Evolutionary conservation across 257 asterid species (phyloP), one percentile per base, ranked within the genome.

Genomic region (Anisodus tanguticus): DNA sequence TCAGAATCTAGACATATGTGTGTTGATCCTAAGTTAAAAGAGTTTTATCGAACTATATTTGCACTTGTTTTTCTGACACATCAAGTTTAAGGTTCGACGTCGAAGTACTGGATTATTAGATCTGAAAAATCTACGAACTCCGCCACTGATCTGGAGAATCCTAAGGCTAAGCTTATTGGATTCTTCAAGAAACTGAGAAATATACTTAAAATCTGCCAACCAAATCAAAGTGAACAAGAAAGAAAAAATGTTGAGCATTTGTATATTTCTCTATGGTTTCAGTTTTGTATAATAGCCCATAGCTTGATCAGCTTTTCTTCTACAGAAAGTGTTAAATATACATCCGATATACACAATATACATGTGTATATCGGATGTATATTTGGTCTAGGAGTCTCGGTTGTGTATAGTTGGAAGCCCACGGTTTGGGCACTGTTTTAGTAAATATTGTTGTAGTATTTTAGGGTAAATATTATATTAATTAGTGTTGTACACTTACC

Each of bases 291-390:
- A 67, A 67, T 47, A 72, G 41, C 47, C 19, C 49, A 19, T 6
- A 74, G 62, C 1, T 74, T 67, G 6, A 68, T 74, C 81, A 49
- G 0, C 22, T 76, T 26, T 77, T 77, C 82, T 77, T 77, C 66
- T 53, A 54, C 82, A 77, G 9, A 2, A 8, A 26, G 63, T 22
- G 26, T 22, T 22, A 22, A 22, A 22, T 22, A 22, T 22, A 22
- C 26, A 22, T 22, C 26, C 26, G 26, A 22, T 22, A 0, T 22
- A 22, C 26, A 22, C 26, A 22, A 22, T 22, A 22, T 22, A 22
- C 26, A 22, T 22, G 26, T 22, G 26, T 22, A 22, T 22, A 22
- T 22, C 26, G 26, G 26, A 22, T 22, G 26, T 22, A 22, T 22
- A 22, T 22, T 22, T 22, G 26, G 26, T 22, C 26, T 22, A 22